These are phyloP conservation scores for Medicago arabica DNA, from an alignment of 306 rosid genomes.

Conservation along the genomic window DNA sequence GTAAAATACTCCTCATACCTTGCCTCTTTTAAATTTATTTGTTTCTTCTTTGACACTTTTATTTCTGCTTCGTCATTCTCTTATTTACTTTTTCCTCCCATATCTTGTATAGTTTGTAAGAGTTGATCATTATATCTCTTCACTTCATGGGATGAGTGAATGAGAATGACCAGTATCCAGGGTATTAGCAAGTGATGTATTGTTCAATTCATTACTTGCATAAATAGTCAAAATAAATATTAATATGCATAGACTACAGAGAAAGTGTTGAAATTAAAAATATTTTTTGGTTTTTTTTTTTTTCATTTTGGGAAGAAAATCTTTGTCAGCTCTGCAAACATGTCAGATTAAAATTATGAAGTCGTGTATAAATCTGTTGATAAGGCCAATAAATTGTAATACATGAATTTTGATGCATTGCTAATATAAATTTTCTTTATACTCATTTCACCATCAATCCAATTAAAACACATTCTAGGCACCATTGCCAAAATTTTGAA, in stretches of 20 bases:
- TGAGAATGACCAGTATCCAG: neutral
- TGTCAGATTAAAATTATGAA: neutral
- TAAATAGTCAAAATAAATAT: neutral
- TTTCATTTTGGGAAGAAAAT: neutral
- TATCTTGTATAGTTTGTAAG: neutral
- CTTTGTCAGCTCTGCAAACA: neutral
- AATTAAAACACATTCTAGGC: neutral
- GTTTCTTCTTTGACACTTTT: neutral
- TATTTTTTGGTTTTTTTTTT: no score
- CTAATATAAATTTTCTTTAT: neutral
- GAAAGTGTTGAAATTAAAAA: neutral
- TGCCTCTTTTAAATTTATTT: neutral
- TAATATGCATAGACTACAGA: neutral
- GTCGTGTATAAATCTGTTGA: neutral
- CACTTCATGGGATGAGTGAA: neutral
- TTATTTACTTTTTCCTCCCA: neutral
- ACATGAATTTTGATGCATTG: neutral
- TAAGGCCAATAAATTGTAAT: neutral
- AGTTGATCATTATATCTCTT: neutral
- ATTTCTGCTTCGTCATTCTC: neutral
- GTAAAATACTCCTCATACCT: conserved; percentile 45
- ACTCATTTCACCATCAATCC: neutral
- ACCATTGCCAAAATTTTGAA: neutral
- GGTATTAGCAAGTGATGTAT: neutral
- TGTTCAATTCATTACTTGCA: neutral